Evolutionary conservation across 2,329 filamentous ascomycete genomes (phyloP).

Genomic region (Aspergillus uvarum): DNA sequence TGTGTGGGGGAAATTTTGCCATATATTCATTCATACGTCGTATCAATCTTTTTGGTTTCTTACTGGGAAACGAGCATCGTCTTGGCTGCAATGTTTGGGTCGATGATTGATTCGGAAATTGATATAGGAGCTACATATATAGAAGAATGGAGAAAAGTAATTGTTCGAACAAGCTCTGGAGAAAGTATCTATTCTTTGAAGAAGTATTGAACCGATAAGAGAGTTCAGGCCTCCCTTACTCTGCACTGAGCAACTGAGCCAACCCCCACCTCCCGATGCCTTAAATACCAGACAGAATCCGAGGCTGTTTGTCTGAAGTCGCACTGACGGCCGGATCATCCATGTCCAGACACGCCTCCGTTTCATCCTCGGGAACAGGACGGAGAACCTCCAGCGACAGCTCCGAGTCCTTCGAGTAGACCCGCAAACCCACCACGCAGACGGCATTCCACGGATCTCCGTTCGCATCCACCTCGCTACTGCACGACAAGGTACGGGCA

Average conservation of each 20-base stretch:
- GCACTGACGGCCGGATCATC: conserved; percentile 42
- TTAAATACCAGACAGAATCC: neutral
- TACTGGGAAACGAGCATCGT: too few species aligned
- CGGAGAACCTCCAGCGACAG: conserved; percentile 56
- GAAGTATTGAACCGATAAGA: neutral
- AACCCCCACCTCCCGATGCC: too few species aligned
- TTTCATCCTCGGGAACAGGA: conserved; percentile 40
- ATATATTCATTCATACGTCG: too few species aligned
- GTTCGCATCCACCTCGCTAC: conserved; percentile 20
- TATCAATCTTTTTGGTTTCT: too few species aligned
- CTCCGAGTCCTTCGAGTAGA: conserved; percentile 54
- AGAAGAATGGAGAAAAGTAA: too few species aligned
- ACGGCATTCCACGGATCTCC: conserved; percentile 60
- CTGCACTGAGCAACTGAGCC: too few species aligned
- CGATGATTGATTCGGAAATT: too few species aligned
- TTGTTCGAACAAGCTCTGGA: too few species aligned
- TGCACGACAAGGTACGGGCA: conserved; percentile 8
- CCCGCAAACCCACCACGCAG: conserved; percentile 59
- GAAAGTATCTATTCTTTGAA: too few species aligned
- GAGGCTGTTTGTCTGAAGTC: conserved; percentile 26
- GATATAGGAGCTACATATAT: too few species aligned
- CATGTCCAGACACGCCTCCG: conserved; percentile 44
- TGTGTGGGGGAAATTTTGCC: too few species aligned
- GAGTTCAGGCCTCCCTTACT: neutral
- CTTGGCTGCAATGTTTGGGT: too few species aligned